Conservation (phyloP, 1,139 yeast species). For the Debaryomyces sp. region DNA sequence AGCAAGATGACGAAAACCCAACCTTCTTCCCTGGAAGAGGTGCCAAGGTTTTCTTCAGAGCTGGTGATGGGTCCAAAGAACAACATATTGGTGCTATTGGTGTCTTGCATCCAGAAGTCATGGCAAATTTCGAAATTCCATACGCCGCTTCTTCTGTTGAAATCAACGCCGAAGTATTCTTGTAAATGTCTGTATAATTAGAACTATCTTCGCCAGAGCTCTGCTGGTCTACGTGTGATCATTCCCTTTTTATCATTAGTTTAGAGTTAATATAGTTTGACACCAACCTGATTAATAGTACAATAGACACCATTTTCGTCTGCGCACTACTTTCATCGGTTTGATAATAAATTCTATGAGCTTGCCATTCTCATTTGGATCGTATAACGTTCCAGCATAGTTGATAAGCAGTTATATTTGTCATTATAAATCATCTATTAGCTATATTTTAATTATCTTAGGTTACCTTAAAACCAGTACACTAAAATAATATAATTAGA, state of each 20-base stretch:
- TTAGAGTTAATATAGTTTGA: neutral
- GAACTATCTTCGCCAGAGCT: neutral
- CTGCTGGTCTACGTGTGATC: neutral
- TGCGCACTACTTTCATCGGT: conserved; percentile 3
- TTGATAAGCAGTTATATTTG: conserved; percentile 1
- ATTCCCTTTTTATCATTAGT: neutral
- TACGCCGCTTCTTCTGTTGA: conserved; percentile 92
- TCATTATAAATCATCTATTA: neutral
- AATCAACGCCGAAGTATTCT: conserved; percentile 82
- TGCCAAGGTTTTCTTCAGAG: conserved; percentile 79
- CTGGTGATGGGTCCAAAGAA: conserved; percentile 56
- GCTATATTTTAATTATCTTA: conserved; percentile 1
- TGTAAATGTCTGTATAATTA: conserved; percentile 18
- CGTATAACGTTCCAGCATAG: neutral
- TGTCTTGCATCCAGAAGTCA: conserved; percentile 93
- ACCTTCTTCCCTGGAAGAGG: conserved; percentile 98
- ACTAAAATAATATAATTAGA: neutral
- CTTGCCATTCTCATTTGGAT: conserved; percentile 1
- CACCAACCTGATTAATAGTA: neutral
- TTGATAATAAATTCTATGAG: conserved; percentile 6
- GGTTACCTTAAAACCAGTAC: neutral
- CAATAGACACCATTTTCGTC: neutral
- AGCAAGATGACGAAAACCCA: conserved; percentile 63
- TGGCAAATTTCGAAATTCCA: conserved; percentile 85
- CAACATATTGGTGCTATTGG: conserved; percentile 82